Evolutionary conservation across 306 rosid genomes (phyloP), one percentile per base, ranked within the genome.

Genomic region (Prosopis cineraria): DNA sequence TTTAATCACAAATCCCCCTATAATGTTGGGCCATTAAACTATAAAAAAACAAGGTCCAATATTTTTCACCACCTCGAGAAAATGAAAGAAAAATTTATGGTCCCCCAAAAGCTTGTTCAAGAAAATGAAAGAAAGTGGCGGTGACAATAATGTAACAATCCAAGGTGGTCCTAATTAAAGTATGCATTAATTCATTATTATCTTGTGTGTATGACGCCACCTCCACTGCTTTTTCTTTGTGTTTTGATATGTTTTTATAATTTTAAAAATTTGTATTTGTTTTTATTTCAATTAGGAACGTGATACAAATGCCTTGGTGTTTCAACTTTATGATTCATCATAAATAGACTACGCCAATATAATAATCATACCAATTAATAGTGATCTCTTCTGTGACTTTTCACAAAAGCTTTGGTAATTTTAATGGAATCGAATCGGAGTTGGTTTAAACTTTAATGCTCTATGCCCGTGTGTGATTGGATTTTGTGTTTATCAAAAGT

Each of bases 71-170:
- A 37, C 8, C 40, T 4, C 8, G 8, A 37, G 44, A 40, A 40
- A 40, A 8, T 1, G 17, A 17, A 30, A 30, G 22, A 5, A 17
- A 31, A 14, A 12, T 31, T 43, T 76, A 72, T 65, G 78, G 78
- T 41, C 80, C 63, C 74, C 68, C 59, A 56, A 41, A 52, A 3
- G 22, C 19, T 34, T 53, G 8, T 39, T 68, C 62, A 68, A 19
- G 73, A 80, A 17, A 71, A 82, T 0, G 62, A 81, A 68, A 60
- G 76, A 48, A 77, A 73, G 68, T 68, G 41, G 36, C 31, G 30
- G 41, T 22, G 4, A 37, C 6, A 7, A 4, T 37, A 37, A 37
- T 1, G 1, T 20, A 20, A 40, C 63, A 72, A 77, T 14, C 3
- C 2, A 6, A 55, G 36, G 31, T 5, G 70, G 33, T 24, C 74